A percentile compares a stretch with the other conserved stretches of the same genome.
phyloP scores from a whole-genome alignment of 106 monocot genomes.

The Dactylorhiza incarnata region DNA sequence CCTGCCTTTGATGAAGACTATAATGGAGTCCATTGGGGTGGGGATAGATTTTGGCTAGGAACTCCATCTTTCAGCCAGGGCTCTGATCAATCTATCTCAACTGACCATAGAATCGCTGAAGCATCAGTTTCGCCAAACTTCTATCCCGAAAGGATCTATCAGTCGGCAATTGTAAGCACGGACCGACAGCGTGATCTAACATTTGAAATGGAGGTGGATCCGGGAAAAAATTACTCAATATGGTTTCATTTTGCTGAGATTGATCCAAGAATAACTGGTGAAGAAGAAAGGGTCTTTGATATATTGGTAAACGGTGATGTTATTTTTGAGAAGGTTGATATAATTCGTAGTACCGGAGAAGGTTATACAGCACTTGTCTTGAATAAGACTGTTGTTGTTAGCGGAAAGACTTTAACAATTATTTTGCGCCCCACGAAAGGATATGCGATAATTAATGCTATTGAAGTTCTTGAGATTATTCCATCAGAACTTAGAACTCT shows the following conservation, averaged over 20 bases:
- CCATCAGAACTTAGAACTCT: slow-evolving; percentile 58
- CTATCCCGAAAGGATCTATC: slow-evolving; percentile 70
- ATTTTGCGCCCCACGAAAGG: slow-evolving; percentile 57
- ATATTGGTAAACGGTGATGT: slow-evolving; percentile 70
- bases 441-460: slow-evolving; percentile 74
- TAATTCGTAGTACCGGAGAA: slow-evolving; percentile 48
- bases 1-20: slow-evolving; percentile 83
- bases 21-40: slow-evolving; percentile 81
- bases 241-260: slow-evolving; percentile 99
- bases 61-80: slow-evolving; percentile 38
- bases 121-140: slow-evolving; percentile 66
- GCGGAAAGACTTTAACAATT: slow-evolving; percentile 57
- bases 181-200: slow-evolving; percentile 54
- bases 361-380: slow-evolving; percentile 69
- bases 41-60: slow-evolving; percentile 82
- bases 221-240: slow-evolving; percentile 80
- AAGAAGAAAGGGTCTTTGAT: slow-evolving; percentile 76
- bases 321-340: slow-evolving; percentile 61
- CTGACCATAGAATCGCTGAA: slow-evolving; percentile 48
- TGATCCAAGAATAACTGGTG: slow-evolving; percentile 40
- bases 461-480: slow-evolving; percentile 89
- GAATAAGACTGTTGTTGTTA: slow-evolving; percentile 52
- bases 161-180: slow-evolving; percentile 77
- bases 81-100: slow-evolving; percentile 67
- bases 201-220: slow-evolving; percentile 72